Evolutionary conservation across 495 filamentous ascomycete species (phyloP), one percentile per base, ranked within the genome.

Genomic region (Aspergillus haitiensis): DNA sequence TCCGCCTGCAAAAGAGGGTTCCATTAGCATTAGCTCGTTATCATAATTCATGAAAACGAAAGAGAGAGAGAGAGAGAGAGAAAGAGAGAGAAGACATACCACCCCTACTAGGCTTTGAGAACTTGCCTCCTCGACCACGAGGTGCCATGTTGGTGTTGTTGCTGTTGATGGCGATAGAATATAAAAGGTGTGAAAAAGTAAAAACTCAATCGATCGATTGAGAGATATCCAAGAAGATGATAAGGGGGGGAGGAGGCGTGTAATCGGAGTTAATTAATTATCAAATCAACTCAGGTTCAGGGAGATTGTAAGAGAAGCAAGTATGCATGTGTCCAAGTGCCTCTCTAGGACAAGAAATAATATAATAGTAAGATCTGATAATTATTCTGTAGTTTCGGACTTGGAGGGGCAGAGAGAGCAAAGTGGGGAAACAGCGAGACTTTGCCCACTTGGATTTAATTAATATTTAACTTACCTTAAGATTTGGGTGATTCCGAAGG

Each of bases 101-200:
- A 80, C 94, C 94, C 76, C 94, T 84, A 56, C 88, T 89, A 60
- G 88, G 91, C 79, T 98, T 98, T 75, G 84, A 88, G 72, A 92
- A 97, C 77, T 97, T 98, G 73, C 91, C 91, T 64, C 89, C 92
- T 65, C 92, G 87, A 67, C 91, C 91, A 58, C 77, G 75, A 56
- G 75, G 78, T 15, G 78, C 70, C 78, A 80, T 80, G 16, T 60
- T 70, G 59, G 44, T 50, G 52, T 46, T 7, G 52, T 27, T 27
- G 21, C 21, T 55, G 34, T 49, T 47, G 48, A 15, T 53, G 31
- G 11, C 18, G 8, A 10, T 9, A 55, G 42, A 31, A 27, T 27
- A 27, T 27, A 27, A 27, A 27, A 27, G 21, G 21, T 27, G 21
- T 27, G 21, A 27, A 27, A 27, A 27, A 3, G n/a, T n/a, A 1